Evolutionary conservation across 108 stramenopile genomes (phyloP).

Genomic region (Stephanodiscus minutulus): DNA sequence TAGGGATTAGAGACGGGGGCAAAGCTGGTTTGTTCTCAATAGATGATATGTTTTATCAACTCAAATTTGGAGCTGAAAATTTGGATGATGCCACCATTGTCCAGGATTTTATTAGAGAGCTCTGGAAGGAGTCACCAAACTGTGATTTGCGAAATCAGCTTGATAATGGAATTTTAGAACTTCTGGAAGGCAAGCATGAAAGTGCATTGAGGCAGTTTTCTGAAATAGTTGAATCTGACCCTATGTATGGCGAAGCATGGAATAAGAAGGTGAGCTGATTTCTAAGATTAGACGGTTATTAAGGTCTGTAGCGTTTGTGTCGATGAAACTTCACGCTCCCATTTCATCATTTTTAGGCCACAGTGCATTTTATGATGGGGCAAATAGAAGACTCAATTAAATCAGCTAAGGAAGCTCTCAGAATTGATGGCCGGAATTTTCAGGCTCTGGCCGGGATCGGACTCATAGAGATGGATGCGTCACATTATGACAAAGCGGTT

Average conservation of each 20-base stretch:
- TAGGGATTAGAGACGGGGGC: conserved; percentile 23
- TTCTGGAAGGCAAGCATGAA: conserved; percentile 62
- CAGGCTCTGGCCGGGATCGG: conserved; percentile 79
- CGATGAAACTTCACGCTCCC: neutral
- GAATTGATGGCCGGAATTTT: conserved; percentile 60
- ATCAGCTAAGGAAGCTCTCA: conserved; percentile 59
- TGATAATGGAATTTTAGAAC: conserved; percentile 56
- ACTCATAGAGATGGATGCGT: conserved; percentile 65
- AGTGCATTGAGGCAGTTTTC: conserved; percentile 57
- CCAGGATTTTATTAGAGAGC: conserved; percentile 70
- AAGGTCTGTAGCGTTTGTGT: neutral
- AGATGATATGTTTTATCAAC: conserved; percentile 52
- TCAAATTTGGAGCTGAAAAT: conserved; percentile 48
- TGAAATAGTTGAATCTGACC: conserved; percentile 59
- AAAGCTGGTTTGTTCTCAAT: conserved; percentile 48
- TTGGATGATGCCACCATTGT: conserved; percentile 57
- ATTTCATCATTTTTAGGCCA: conserved; percentile 9
- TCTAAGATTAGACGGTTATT: neutral
- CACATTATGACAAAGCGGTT: conserved; percentile 44
- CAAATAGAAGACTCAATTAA: conserved; percentile 56
- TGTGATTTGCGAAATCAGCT: conserved; percentile 52
- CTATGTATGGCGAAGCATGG: conserved; percentile 71
- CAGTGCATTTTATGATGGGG: conserved; percentile 59
- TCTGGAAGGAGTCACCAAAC: conserved; percentile 65
- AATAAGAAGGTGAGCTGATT: conserved; percentile 68